Conservation (phyloP, 805 yeast species). For the Cyberlindnera veronae region DNA sequence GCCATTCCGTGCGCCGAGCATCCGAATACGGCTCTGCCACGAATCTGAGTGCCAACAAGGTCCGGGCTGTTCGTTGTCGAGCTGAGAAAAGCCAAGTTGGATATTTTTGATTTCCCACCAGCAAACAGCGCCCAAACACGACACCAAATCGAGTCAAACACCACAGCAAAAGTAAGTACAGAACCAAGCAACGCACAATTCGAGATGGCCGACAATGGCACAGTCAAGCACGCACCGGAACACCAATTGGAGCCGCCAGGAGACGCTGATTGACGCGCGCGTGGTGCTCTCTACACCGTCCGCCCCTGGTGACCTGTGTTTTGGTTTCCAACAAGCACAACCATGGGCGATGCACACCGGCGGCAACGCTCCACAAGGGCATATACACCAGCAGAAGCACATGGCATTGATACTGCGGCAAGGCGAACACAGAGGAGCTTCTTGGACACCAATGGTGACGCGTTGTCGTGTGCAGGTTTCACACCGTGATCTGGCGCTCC, state of each 20-base stretch:
- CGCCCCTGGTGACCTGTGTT: neutral
- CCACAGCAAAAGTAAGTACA: conserved; percentile 7
- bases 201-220: too few species aligned
- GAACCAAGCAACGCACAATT: neutral
- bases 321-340: too few species aligned
- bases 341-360: too few species aligned
- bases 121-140: conserved; percentile 7
- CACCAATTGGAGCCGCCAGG: neutral
- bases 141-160: too few species aligned
- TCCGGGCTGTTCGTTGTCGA: conserved; percentile 6
- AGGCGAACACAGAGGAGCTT: too few species aligned
- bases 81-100: conserved; percentile 7
- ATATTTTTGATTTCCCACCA: conserved; percentile 17
- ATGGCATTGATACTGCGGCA: too few species aligned
- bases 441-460: neutral
- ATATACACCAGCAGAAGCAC: too few species aligned
- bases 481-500: conserved; percentile 3
- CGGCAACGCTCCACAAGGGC: neutral
- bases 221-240: too few species aligned
- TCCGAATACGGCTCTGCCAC: neutral
- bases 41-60: conserved; percentile 7
- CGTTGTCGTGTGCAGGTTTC: neutral
- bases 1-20: too few species aligned
- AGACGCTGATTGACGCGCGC: neutral
- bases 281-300: neutral